Evolutionary conservation across 345 rosid genomes (phyloP).

Genomic region (Reutealis trisperma): DNA sequence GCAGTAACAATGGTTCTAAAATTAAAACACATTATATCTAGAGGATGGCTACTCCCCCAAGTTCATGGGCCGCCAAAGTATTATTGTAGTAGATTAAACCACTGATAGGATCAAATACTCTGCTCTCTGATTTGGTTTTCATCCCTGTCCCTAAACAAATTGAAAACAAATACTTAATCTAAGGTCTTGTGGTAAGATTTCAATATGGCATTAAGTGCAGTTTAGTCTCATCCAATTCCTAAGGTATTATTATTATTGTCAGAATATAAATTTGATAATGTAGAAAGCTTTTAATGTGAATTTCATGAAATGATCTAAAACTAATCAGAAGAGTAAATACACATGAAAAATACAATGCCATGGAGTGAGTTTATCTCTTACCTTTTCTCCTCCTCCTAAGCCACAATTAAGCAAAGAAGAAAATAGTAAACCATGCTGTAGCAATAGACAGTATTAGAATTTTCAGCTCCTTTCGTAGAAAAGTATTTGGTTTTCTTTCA

Average conservation of each 20-base stretch:
- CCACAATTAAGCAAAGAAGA: not conserved
- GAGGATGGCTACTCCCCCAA: not conserved
- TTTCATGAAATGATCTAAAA: too few species aligned
- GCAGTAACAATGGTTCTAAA: constrained; percentile 20
- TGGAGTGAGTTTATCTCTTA: not conserved
- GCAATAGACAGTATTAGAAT: constrained; percentile 1
- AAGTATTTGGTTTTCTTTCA: not conserved
- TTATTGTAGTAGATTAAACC: not conserved
- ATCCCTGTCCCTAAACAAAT: not conserved
- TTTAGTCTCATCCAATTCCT: not conserved
- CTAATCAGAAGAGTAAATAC: too few species aligned
- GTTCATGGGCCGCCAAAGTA: not conserved
- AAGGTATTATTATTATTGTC: too few species aligned
- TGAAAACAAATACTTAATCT: not conserved
- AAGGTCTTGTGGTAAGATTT: not conserved
- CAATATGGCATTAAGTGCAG: not conserved
- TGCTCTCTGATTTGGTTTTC: not conserved
- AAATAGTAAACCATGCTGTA: not conserved
- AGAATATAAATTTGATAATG: not conserved
- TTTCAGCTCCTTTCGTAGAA: not conserved
- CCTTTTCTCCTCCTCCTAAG: constrained; percentile 11
- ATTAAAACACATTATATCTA: constrained; percentile 1
- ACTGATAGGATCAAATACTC: not conserved
- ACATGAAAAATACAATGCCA: not conserved
- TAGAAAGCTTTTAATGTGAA: not conserved